Evolutionary conservation across 164 flowering plant genomes (phyloP).

Genomic region (Macadamia tetraphylla): DNA sequence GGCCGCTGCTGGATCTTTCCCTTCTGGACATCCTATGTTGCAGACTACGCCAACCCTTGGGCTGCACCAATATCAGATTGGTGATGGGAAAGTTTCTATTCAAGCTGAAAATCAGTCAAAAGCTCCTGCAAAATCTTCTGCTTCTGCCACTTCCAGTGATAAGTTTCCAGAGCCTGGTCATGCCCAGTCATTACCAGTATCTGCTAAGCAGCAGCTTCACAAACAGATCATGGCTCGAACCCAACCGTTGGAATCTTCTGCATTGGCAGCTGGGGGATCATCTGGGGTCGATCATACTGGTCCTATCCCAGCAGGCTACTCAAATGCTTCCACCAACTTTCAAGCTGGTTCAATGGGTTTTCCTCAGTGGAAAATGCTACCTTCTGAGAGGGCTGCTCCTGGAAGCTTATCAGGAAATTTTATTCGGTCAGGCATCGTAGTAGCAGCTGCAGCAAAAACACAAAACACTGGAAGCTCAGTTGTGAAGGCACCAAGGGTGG

Average conservation of each 20-base stretch:
- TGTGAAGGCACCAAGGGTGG: neutral
- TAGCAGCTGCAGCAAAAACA: neutral
- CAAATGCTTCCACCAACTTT: constrained; percentile 4
- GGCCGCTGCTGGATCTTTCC: neutral
- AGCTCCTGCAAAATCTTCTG: constrained; percentile 5
- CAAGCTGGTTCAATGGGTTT: constrained; percentile 9
- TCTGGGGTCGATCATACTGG: constrained; percentile 1
- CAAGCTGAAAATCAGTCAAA: constrained; percentile 6
- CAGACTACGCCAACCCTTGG: constrained; percentile 6
- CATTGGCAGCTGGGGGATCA: neutral
- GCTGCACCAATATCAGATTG: constrained; percentile 6
- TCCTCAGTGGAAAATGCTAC: constrained; percentile 8
- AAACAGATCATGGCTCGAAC: constrained; percentile 7
- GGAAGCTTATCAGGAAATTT: constrained; percentile 1
- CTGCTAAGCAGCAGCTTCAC: constrained; percentile 4
- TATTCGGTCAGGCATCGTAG: neutral
- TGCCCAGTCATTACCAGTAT: constrained; percentile 1
- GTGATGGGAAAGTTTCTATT: neutral
- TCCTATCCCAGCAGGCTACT: constrained; percentile 4
- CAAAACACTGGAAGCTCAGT: constrained; percentile 5
- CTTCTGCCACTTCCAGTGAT: constrained; percentile 1
- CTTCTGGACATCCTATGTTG: constrained; percentile 8
- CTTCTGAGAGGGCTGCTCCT: constrained; percentile 6
- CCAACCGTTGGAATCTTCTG: neutral
- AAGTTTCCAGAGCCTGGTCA: constrained; percentile 6